Percentiles rank a stretch among this genome's conserved stretches.
These are phyloP conservation scores for Tricholoma bakamatsutake DNA, from an alignment of 768 basidiomycete species.

Conservation along the genomic window DNA sequence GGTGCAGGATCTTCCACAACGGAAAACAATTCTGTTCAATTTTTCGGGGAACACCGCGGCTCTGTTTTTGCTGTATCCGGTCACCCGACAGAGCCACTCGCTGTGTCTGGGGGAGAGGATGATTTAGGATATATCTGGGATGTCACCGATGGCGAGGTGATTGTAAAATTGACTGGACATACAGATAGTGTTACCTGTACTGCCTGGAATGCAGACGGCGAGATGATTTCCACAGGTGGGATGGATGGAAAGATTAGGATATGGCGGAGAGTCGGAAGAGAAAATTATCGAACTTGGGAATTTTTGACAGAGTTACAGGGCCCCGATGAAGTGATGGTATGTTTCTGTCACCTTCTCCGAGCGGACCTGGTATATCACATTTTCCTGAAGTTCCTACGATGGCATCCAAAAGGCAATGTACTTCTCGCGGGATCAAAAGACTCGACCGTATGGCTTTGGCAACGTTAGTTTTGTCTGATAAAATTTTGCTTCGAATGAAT, in stretches of 20 bases:
- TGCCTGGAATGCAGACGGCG: conserved; percentile 83
- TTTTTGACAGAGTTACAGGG: conserved; percentile 91
- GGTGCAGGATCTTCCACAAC: conserved; percentile 28
- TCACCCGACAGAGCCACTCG: conserved; percentile 80
- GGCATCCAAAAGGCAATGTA: conserved; percentile 93
- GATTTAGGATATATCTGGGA: conserved; percentile 94
- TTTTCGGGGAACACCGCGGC: conserved; percentile 58
- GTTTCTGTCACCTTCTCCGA: conserved; percentile 16
- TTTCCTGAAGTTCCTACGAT: conserved; percentile 76
- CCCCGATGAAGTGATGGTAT: conserved; percentile 91
- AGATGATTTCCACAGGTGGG: conserved; percentile 91
- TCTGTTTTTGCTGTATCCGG: conserved; percentile 84
- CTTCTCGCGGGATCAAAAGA: conserved; percentile 92
- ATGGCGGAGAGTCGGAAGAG: conserved; percentile 81
- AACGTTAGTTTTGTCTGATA: conserved; percentile 51
- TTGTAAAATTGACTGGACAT: conserved; percentile 87
- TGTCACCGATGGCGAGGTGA: conserved; percentile 69
- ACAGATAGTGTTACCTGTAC: conserved; percentile 81
- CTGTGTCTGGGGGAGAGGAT: conserved; percentile 92
- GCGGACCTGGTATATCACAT: conserved; percentile 1
- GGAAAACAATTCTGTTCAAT: conserved; percentile 63
- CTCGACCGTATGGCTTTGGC: conserved; percentile 95
- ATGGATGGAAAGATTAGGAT: conserved; percentile 96
- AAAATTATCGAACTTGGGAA: conserved; percentile 81
- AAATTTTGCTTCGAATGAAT: neutral